A percentile compares a stretch with the other conserved stretches of the same genome.
These are phyloP conservation scores for Aspergillus clavatus DNA, from an alignment of 2,329 filamentous ascomycete genomes.

Conservation along the genomic window DNA sequence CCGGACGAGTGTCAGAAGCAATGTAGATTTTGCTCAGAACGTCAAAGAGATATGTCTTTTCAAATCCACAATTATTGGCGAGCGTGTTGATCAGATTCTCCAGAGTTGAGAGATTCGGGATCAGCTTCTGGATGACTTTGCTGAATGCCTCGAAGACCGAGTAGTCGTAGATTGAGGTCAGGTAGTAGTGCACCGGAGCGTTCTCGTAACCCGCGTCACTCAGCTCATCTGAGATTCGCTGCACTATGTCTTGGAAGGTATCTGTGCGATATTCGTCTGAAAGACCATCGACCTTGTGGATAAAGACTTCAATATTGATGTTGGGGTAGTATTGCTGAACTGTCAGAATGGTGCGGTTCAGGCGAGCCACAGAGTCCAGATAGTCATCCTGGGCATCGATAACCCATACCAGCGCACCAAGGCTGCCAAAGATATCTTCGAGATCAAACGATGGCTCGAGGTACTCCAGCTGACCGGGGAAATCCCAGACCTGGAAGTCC, in stretches of 20 bases:
- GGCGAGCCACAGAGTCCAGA: constrained; percentile 77
- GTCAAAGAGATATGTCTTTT: constrained; percentile 97
- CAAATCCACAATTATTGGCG: constrained; percentile 87
- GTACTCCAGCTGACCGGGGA: constrained; percentile 91
- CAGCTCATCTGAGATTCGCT: constrained; percentile 92
- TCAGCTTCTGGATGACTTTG: constrained; percentile 96
- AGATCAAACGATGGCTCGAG: constrained; percentile 85
- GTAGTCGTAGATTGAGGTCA: constrained; percentile 97
- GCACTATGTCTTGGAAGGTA: constrained; percentile 92
- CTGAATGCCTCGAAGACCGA: constrained; percentile 97
- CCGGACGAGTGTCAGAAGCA: constrained; percentile 86
- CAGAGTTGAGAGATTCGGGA: constrained; percentile 85
- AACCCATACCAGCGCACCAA: constrained; percentile 95
- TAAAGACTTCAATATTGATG: constrained; percentile 97
- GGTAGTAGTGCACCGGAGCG: constrained; percentile 87
- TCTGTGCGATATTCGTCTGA: constrained; percentile 95
- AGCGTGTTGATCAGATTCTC: constrained; percentile 93
- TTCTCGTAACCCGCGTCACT: constrained; percentile 91
- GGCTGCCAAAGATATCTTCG: constrained; percentile 88
- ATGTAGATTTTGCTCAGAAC: constrained; percentile 98
- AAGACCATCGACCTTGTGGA: constrained; percentile 97
- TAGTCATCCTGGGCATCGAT: constrained; percentile 99
- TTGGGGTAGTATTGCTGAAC: constrained; percentile 84
- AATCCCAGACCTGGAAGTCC: constrained; percentile 98
- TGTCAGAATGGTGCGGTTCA: constrained; percentile 84